Evolutionary conservation across 2,329 filamentous ascomycete genomes (phyloP).

Genomic region (Fusarium nematophilum): DNA sequence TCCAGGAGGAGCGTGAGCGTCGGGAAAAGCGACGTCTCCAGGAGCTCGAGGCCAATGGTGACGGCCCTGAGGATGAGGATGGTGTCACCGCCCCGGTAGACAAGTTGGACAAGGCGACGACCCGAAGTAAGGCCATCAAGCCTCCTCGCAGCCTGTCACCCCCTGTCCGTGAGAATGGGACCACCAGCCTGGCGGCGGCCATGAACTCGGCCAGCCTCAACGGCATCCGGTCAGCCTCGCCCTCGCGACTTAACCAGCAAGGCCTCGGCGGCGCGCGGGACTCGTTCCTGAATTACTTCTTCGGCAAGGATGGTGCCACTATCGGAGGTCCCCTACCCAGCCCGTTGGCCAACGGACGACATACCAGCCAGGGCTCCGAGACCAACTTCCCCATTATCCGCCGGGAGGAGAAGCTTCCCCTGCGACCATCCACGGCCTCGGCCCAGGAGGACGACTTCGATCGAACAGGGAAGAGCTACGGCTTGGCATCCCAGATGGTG

Average conservation of each 20-base stretch:
- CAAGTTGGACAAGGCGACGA: conserved; percentile 63
- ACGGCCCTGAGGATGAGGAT: conserved; percentile 71
- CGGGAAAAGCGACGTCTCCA: conserved; percentile 85
- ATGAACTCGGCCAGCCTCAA: conserved; percentile 61
- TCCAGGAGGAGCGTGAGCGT: conserved; percentile 87
- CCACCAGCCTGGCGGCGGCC: conserved; percentile 69
- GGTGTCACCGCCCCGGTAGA: conserved; percentile 54
- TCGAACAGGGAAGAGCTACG: conserved; percentile 52
- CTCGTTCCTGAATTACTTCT: conserved; percentile 98
- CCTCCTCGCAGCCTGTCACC: conserved; percentile 84
- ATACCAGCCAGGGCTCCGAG: conserved; percentile 83
- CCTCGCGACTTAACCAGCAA: conserved; percentile 69
- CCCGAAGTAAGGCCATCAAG: conserved; percentile 48
- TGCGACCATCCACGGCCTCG: conserved; percentile 58
- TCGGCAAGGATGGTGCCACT: conserved; percentile 86
- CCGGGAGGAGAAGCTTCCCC: conserved; percentile 69
- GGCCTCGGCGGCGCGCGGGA: conserved; percentile 76
- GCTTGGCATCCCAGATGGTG: conserved; percentile 68
- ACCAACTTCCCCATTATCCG: conserved; percentile 86
- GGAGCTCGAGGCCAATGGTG: conserved; percentile 84
- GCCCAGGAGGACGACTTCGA: conserved; percentile 58
- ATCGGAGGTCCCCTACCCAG: conserved; percentile 52
- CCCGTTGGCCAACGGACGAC: conserved; percentile 58
- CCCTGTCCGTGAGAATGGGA: conserved; percentile 75
- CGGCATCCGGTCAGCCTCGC: conserved; percentile 57